Evolutionary conservation across 192 early-diverging fungal genomes (phyloP), one percentile per base, ranked within the genome.

Genomic region (Coemansia sp.): DNA sequence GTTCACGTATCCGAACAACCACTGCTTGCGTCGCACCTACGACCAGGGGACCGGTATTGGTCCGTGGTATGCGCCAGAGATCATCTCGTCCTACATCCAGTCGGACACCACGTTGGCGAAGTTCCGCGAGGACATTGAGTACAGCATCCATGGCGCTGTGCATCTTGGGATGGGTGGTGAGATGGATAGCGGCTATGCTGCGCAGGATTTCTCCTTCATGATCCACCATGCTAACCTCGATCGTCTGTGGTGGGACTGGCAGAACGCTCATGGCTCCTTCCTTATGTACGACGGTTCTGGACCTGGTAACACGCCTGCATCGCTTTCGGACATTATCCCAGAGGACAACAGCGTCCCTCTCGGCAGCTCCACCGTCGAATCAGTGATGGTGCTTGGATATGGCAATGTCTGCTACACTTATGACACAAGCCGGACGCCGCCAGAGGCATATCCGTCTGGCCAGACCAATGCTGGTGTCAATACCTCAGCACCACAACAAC

Each of bases 211-310:
- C 66, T 76, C 59, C 64, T 82, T 82, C 53, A 82, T 82, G 79
- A 57, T 77, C 18, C 81, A 83, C 34, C 83, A 84, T 39, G 72
- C 83, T 28, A 79, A 79, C 35, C 52, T 84, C 12, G 83, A 84
- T 60, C 67, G 74, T 18, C 68, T 84, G 73, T 84, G 83, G 83
- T 71, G 68, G 67, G 75, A 81, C 66, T 84, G 83, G 83, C 83
- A 84, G 61, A 78, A 73, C 70, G 53, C 35, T 1, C 68, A 80
- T 53, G 55, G 61, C 39, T 39, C 59, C 34, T 83, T 66, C 58
- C 10, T 70, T 20, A 73, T 67, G 63, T 75, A 78, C 45, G 81
- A 83, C 40, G 76, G 81, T 20, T 61, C 63, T 15, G 72, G 71
- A 23, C 31, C 55, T 18, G 46, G 62, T 7, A 67, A 67, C 35